Percentiles rank a stretch among this genome's conserved stretches.
These are phyloP conservation scores for Alternaria triticimaculans DNA, from an alignment of 2,329 filamentous ascomycete genomes.

Conservation along the genomic window DNA sequence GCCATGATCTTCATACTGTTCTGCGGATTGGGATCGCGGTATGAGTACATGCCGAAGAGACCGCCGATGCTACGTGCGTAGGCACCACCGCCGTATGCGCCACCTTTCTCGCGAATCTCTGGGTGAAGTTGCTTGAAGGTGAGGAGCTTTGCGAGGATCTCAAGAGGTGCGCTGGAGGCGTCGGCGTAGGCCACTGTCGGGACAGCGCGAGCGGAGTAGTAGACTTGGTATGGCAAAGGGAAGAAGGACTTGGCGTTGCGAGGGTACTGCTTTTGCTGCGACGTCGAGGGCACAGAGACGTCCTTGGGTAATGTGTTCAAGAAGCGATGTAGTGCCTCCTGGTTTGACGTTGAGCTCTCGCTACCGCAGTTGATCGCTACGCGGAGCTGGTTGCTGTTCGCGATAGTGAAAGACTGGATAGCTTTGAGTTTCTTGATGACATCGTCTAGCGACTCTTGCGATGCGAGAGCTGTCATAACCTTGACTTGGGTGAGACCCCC, in stretches of 20 bases:
- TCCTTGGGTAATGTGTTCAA: conserved; percentile 63
- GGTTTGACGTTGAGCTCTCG: conserved; percentile 74
- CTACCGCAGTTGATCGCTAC: conserved; percentile 84
- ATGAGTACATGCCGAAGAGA: conserved; percentile 93
- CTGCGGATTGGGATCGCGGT: conserved; percentile 92
- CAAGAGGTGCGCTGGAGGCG: conserved; percentile 76
- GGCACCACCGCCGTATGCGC: conserved; percentile 92
- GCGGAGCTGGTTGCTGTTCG: conserved; percentile 71
- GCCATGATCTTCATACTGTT: conserved; percentile 88
- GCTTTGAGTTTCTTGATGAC: conserved; percentile 83
- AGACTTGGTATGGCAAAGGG: conserved; percentile 94
- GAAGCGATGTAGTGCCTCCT: conserved; percentile 74
- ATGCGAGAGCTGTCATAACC: conserved; percentile 79
- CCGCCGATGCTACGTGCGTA: conserved; percentile 81
- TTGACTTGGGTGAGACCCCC: conserved; percentile 89
- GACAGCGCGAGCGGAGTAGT: conserved; percentile 84
- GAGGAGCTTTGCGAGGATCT: conserved; percentile 87
- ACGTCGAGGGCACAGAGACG: conserved; percentile 38
- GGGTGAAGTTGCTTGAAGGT: conserved; percentile 97
- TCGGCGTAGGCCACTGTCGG: conserved; percentile 85
- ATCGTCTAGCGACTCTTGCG: conserved; percentile 74
- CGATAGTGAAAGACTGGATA: conserved; percentile 81
- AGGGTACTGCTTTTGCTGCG: conserved; percentile 46
- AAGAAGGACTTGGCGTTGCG: conserved; percentile 77
- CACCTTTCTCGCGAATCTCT: conserved; percentile 96